Evolutionary conservation across 2,329 filamentous ascomycete species (phyloP), one percentile per base, ranked within the genome.

Genomic region (Dactylonectria estremocensis): DNA sequence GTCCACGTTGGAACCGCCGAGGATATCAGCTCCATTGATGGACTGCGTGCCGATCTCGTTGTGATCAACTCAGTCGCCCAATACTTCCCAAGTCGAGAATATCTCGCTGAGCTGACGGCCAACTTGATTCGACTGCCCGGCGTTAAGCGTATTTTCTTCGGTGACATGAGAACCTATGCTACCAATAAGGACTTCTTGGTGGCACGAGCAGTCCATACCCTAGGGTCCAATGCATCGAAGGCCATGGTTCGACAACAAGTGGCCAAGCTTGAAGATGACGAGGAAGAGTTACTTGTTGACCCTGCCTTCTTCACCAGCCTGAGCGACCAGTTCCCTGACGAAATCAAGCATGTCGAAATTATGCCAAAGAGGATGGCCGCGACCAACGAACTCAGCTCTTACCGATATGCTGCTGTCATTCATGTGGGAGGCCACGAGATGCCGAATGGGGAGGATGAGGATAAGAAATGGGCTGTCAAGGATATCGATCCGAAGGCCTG

Each of bases 321-420:
- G 3, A 2, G n/a, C 20, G 50, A 20, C 18, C 67, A 20, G n/a
- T 18, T 76, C 1, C 69, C 74, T 0, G 49, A 75, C 46, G 56
- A 58, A 0, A 20, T 78, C 7, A 46, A 64, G 11, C 76, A 78
- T 33, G 74, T 78, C 2, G 76, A 77, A 37, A 73, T 79, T 18
- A n/a, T 78, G 0, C 77, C 77, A 11, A 79, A 78, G 65, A 57
- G n/a, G 6, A 76, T 79, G 73, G 37, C 53, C 16, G 76, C 5
- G 20, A 40, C 59, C 16, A 43, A 33, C 3, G 61, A 48, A n/a
- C n/a, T n/a, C n/a, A 77, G 72, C 64, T 66, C 49, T 5, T 78
- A 77, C 45, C 76, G 77, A 1, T 79, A 77, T 49, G 70, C 71
- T 1, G 77, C 74, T 5, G 70, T 78, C 1, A 20, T 79, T n/a